Base-by-base conservation (phyloP, 768 basidiomycete genomes). In the Lanmaoa rubissima region DNA sequence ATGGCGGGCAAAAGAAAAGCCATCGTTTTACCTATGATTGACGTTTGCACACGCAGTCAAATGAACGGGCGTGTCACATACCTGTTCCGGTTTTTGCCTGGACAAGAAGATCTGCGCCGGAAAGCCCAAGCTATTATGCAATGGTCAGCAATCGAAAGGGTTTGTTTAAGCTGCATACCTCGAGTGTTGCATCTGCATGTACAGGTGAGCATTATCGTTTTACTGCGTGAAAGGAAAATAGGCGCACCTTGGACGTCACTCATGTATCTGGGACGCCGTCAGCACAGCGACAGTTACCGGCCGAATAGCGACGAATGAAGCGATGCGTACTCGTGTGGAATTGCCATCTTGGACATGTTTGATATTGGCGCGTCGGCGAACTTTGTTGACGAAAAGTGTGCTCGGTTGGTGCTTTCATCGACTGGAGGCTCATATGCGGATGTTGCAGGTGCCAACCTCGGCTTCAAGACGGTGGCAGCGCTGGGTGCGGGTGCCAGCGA, bases 1-100 rank as follows among this genome's bases (percentile, higher is more conserved):
- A 91, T 76, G 32, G 88, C 83, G 0, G 89, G 89, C n/a, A 91
- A 72, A 17, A 87, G 81, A 66, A 91, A 91, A 5, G 86, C 88
- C 36, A 86, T 79, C 12, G 88, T 89, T 75, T 88, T 88, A 47
- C 86, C 87, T 62, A 16, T 12, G 11, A 48, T 24, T 9, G 17
- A 14, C 14, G 39, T 63, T 46, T 49, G 28, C 11, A 46, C 28
- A 7, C 2, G 26, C 7, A 1, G 19, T 28, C 2, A 12, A 46
- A 38, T 10, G 14, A 12, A 28, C n/a, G 7, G 13, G 28, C 16
- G 48, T 13, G 26, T 35, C n/a, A 48, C 73, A 75, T 74, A 70
- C 85, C 86, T 13, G 86, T 87, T 32, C 84, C 84, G 2, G 83
- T 86, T 60, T 80, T 81, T 34, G 81, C 80, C 53, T 82, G 80